Base-by-base conservation (phyloP, 345 rosid species). In the Dimocarpus longan region DNA sequence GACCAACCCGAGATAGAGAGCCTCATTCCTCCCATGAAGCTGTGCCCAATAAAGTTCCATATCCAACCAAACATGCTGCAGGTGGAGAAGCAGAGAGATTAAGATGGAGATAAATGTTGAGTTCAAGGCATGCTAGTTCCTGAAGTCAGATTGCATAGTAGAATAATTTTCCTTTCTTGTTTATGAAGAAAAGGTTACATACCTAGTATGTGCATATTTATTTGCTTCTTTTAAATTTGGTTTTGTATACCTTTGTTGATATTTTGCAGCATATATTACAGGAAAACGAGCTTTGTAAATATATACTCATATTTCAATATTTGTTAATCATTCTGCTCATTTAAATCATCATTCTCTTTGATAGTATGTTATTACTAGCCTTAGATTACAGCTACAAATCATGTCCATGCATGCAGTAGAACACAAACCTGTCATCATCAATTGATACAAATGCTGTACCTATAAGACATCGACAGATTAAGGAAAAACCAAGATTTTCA, bases 1-100 rank as follows among this genome's bases (percentile, higher is more conserved):
- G 88, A 80, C 24, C 85, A 67, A 26, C 78, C 5, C 80, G 74
- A 63, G 91, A 82, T 63, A 88, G 70, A 81, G 90, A 85, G 70
- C 64, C 76, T 50, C 79, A 68, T 10, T 71, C 87, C 11, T 68
- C 78, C 21, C 68, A 65, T 18, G 80, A 75, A 52, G 21, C 42
- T 10, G 32, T 8, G n/a, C 59, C 85, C 54, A n/a, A 13, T 26
- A 78, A 74, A 77, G 46, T 70, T 78, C 64, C 76, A 52, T 44
- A 76, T 40, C 83, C 78, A 37, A 32, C 69, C 73, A 81, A 78
- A 76, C 80, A 44, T 1, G 50, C 59, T 2, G 69, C 66, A 4
- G 78, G 37, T 40, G 78, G 19, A 22, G 76, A 68, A 26, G 56
- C 19, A 4, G 87, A 83, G 64, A 84, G 79, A 75, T 74, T 82